These are phyloP conservation scores for Tephrocybe sp. DNA, from an alignment of 768 basidiomycete genomes.

Conservation along the genomic window DNA sequence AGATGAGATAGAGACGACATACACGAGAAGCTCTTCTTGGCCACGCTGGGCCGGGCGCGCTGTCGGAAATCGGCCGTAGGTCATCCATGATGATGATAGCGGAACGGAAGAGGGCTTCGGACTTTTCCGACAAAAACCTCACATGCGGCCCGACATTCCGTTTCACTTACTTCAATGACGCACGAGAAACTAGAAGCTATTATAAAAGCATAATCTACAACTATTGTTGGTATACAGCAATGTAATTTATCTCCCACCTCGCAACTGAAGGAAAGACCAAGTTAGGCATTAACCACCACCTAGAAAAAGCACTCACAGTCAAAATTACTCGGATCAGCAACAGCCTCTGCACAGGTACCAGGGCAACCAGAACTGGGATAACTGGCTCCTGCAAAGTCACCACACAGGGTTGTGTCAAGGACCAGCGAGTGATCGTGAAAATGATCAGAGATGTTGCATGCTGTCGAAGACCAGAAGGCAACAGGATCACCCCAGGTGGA, in stretches of 20 bases:
- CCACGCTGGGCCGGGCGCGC: slow-evolving; percentile 45
- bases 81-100: slow-evolving; percentile 41
- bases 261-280: slow-evolving; percentile 40
- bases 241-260: slow-evolving; percentile 56
- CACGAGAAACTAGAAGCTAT: background rate
- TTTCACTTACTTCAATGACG: background rate
- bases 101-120: slow-evolving; percentile 33
- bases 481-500: slow-evolving; percentile 50
- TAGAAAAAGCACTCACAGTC: slow-evolving; percentile 23
- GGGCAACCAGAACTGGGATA: slow-evolving; percentile 37
- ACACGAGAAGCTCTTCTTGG: slow-evolving; percentile 55
- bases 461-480: slow-evolving; percentile 48
- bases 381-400: slow-evolving; percentile 41
- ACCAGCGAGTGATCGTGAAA: slow-evolving; percentile 55
- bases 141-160: slow-evolving; percentile 1
- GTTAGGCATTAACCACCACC: background rate
- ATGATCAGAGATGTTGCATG: slow-evolving; percentile 49
- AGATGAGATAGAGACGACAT: slow-evolving; percentile 18
- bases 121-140: slow-evolving; percentile 20
- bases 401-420: slow-evolving; percentile 48
- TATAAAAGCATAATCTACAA: background rate
- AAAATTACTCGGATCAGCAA: slow-evolving; percentile 60
- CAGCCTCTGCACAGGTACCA: slow-evolving; percentile 47
- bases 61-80: slow-evolving; percentile 53
- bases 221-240: slow-evolving; percentile 29